Conservation (phyloP, 2,329 filamentous ascomycete species). For the Capronia americana region DNA sequence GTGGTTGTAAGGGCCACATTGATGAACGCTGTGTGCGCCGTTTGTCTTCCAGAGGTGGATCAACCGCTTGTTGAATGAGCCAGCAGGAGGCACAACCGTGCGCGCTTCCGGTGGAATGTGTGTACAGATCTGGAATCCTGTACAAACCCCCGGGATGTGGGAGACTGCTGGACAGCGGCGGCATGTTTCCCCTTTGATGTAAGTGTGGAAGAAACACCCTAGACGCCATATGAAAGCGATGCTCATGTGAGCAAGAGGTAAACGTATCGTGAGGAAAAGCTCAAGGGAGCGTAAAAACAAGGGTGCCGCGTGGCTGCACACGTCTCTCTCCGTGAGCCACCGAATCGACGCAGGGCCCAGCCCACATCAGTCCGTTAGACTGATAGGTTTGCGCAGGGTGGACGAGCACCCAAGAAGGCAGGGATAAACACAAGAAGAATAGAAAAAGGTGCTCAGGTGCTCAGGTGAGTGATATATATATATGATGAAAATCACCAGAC, state of each 20-base stretch:
- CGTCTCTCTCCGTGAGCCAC: background rate
- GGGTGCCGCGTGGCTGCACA: too few species aligned
- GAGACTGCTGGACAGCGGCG: background rate
- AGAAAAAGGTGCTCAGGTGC: too few species aligned
- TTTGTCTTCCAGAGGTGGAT: background rate
- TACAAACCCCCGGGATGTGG: background rate
- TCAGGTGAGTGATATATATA: background rate
- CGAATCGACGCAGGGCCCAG: background rate
- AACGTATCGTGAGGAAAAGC: background rate
- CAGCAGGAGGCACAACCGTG: background rate
- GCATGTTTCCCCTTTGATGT: background rate
- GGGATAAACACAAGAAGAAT: background rate
- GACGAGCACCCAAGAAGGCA: background rate
- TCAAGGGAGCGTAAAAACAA: background rate
- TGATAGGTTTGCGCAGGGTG: background rate
- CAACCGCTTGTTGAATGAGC: background rate
- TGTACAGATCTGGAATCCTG: background rate
- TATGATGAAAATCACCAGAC: background rate
- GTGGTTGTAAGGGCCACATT: background rate
- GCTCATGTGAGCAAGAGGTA: background rate
- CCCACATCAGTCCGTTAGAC: background rate
- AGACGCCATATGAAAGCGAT: background rate
- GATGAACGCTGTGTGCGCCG: background rate
- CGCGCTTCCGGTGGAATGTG: background rate
- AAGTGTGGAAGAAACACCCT: background rate